phyloP scores from a whole-genome alignment of 257 asterid species.

The Pogostemon cablin region DNA sequence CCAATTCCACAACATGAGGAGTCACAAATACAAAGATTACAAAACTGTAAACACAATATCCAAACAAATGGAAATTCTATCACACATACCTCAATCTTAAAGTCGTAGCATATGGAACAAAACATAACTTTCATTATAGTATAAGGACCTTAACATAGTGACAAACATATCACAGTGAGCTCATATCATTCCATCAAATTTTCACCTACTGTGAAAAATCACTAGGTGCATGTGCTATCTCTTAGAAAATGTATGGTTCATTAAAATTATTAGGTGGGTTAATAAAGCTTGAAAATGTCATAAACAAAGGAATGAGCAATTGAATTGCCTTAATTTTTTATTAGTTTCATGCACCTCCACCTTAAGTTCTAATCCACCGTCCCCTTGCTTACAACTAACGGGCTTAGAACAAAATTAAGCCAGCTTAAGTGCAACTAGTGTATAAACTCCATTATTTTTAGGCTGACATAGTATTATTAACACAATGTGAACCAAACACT shows the following conservation, averaged over 20 bases:
- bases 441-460: too few relatives aligned
- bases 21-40: background rate
- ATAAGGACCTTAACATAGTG: background rate
- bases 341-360: too few relatives aligned
- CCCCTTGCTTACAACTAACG: too few relatives aligned
- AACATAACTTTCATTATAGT: background rate
- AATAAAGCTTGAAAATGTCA: too few relatives aligned
- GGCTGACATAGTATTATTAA: too few relatives aligned
- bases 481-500: background rate
- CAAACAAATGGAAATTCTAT: conserved; percentile 9
- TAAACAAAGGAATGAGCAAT: too few relatives aligned
- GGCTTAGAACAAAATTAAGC: too few relatives aligned
- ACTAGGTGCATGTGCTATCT: background rate
- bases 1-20: background rate
- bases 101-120: background rate
- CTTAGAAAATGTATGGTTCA: too few relatives aligned
- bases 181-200: conserved; percentile 15
- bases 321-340: too few relatives aligned
- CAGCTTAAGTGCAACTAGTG: too few relatives aligned
- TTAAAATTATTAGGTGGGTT: too few relatives aligned
- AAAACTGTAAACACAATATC: background rate
- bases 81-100: conserved; percentile 1
- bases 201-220: background rate
- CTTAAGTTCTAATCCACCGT: too few relatives aligned
- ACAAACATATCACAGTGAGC: background rate